Conservation (phyloP, 495 filamentous ascomycete genomes). For the Talaromyces nanjingensis region DNA sequence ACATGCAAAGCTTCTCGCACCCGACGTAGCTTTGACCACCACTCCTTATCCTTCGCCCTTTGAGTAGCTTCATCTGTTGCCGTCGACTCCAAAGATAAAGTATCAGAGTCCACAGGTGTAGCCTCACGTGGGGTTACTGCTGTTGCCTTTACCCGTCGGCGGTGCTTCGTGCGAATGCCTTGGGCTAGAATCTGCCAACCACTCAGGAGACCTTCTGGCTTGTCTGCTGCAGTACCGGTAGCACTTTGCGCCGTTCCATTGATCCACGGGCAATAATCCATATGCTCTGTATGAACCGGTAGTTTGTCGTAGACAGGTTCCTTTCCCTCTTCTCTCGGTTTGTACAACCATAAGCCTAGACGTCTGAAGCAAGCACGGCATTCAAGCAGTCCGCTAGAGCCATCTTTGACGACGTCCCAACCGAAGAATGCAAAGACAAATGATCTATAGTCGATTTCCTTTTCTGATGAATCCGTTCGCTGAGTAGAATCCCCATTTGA, state of each 20-base stretch:
- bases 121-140: slow-evolving; percentile 15
- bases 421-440: slow-evolving; percentile 75
- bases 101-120: slow-evolving; percentile 18
- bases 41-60: slow-evolving; percentile 40
- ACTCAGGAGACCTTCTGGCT: slow-evolving; percentile 24
- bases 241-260: slow-evolving; percentile 53
- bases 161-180: slow-evolving; percentile 33
- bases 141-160: slow-evolving; percentile 26
- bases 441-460: slow-evolving; percentile 53
- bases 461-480: slow-evolving; percentile 6
- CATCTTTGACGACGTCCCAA: slow-evolving; percentile 68
- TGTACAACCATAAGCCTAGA: slow-evolving; percentile 92
- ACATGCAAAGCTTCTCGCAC: slow-evolving; percentile 41
- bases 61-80: slow-evolving; percentile 28
- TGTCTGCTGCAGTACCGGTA: slow-evolving; percentile 26
- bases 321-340: slow-evolving; percentile 46
- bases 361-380: slow-evolving; percentile 83
- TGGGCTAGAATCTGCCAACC: slow-evolving; percentile 42
- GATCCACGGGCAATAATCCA: slow-evolving; percentile 79
- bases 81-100: slow-evolving; percentile 16
- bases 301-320: slow-evolving; percentile 53
- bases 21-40: slow-evolving; percentile 45
- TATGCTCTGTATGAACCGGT: slow-evolving; percentile 62
- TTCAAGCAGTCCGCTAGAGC: slow-evolving; percentile 59
- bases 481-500: slow-evolving; percentile 12